Evolutionary conservation across 345 rosid genomes (phyloP).

Genomic region (Syzygium aromaticum): DNA sequence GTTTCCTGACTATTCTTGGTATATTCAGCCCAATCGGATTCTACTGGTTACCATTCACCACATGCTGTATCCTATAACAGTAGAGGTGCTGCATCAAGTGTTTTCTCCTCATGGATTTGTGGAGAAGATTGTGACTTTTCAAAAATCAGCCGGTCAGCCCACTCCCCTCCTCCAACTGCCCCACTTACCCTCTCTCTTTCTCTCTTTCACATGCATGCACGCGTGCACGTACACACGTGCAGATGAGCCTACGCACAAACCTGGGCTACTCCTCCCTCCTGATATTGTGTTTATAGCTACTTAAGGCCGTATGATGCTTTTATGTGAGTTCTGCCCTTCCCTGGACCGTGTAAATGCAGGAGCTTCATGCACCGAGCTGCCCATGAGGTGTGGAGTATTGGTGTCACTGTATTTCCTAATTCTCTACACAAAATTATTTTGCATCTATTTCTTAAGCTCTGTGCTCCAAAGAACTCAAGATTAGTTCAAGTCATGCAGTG

Average conservation of each 20-base stretch:
- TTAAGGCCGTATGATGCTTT: not conserved
- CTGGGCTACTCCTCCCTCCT: not conserved
- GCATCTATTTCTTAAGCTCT: not conserved
- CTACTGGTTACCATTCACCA: slow-evolving; percentile 40
- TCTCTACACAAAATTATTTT: not conserved
- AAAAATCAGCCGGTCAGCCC: slow-evolving; percentile 47
- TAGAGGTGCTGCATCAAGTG: slow-evolving; percentile 49
- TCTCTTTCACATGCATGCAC: not conserved
- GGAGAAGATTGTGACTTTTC: slow-evolving; percentile 50
- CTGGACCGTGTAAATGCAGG: not conserved
- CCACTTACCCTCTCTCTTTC: not conserved
- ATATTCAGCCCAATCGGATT: slow-evolving; percentile 18
- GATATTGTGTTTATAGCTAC: not conserved
- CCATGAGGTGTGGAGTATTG: not conserved
- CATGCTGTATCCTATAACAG: slow-evolving; percentile 47
- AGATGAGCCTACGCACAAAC: not conserved
- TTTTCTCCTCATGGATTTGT: slow-evolving; percentile 43
- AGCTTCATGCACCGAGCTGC: not conserved
- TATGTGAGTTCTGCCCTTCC: not conserved
- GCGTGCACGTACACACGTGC: not conserved
- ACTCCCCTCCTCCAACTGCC: not conserved
- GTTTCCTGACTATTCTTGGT: not conserved
- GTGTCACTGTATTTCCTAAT: not conserved
- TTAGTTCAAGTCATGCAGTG: not conserved
- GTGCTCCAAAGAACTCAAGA: not conserved